These are phyloP conservation scores for Rhododendron williamsianum DNA, from an alignment of 148 eudicot species.

Conservation along the genomic window DNA sequence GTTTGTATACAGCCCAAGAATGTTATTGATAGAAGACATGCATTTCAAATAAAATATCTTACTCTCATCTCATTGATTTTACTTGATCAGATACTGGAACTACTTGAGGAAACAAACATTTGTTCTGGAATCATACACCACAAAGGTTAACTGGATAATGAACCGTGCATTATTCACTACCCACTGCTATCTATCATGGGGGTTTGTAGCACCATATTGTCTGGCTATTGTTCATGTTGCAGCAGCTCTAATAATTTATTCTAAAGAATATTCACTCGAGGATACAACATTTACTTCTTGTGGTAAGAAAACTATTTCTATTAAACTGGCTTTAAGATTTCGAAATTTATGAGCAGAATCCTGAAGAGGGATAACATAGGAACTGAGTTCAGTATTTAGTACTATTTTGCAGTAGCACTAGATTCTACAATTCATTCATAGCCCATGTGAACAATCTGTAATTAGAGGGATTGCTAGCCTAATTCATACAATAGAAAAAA, in stretches of 20 bases:
- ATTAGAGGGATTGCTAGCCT: not conserved
- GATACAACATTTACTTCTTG: conserved; percentile 40
- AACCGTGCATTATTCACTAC: conserved; percentile 81
- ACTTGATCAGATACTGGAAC: conserved; percentile 79
- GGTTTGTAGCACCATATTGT: conserved; percentile 80
- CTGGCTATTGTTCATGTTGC: conserved; percentile 84
- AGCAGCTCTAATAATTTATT: conserved; percentile 53
- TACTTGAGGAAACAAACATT: conserved; percentile 97
- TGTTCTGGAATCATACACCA: conserved; percentile 84
- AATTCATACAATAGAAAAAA: not conserved
- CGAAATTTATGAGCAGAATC: not conserved
- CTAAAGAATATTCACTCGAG: conserved; percentile 35
- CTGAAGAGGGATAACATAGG: not conserved
- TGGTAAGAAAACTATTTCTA: conserved; percentile 47
- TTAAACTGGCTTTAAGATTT: not conserved
- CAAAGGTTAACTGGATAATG: conserved; percentile 83
- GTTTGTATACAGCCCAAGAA: conserved; percentile 27
- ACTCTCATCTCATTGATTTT: not conserved
- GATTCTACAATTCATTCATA: not conserved
- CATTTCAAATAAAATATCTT: not conserved
- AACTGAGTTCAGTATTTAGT: not conserved
- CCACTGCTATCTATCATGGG: conserved; percentile 97
- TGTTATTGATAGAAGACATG: conserved; percentile 1
- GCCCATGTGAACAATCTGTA: not conserved
- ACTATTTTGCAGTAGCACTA: not conserved